phyloP scores from a whole-genome alignment of 1,284 basidiomycete species.

The Puccinia horiana region DNA sequence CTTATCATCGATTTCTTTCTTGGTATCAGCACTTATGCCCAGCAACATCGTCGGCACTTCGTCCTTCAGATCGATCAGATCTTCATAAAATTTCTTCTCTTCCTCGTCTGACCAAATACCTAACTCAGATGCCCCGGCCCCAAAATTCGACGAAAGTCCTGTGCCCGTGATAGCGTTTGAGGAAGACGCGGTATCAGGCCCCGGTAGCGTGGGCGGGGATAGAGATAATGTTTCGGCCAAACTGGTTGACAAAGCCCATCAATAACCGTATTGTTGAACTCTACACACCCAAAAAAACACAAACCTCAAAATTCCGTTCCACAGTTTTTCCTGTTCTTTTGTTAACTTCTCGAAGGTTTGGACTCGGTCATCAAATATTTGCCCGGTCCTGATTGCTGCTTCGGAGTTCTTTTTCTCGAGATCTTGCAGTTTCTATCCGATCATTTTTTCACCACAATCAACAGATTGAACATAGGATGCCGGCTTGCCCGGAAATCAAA shows the following conservation, averaged over 20 bases:
- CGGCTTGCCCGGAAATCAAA: not conserved
- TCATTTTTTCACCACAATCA: not conserved
- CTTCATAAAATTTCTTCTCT: slow-evolving; percentile 89
- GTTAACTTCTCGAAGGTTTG: slow-evolving; percentile 99
- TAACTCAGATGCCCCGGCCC: slow-evolving; percentile 37
- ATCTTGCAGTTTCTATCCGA: slow-evolving; percentile 78
- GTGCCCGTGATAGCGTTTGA: slow-evolving; percentile 45
- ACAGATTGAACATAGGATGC: not conserved
- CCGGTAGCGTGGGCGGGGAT: slow-evolving; percentile 44
- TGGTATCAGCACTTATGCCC: slow-evolving; percentile 61
- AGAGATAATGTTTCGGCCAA: slow-evolving; percentile 43
- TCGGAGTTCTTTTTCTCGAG: slow-evolving; percentile 95
- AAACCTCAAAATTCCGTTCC: slow-evolving; percentile 45
- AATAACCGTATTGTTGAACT: not conserved
- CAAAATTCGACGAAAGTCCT: slow-evolving; percentile 37
- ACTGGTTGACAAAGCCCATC: not conserved
- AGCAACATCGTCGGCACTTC: slow-evolving; percentile 84
- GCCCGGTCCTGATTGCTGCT: slow-evolving; percentile 95
- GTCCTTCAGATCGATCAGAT: slow-evolving; percentile 84
- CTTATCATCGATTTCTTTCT: slow-evolving; percentile 10
- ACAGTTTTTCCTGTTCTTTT: slow-evolving; percentile 84
- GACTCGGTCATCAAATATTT: slow-evolving; percentile 98
- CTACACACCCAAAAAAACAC: not conserved
- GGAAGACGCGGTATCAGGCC: slow-evolving; percentile 3
- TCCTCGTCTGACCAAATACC: slow-evolving; percentile 97